Percentiles rank a stretch among this genome's conserved stretches.
These are phyloP conservation scores for Geotrichum phurueaensis DNA, from an alignment of 1,139 yeast genomes.

Conservation along the genomic window DNA sequence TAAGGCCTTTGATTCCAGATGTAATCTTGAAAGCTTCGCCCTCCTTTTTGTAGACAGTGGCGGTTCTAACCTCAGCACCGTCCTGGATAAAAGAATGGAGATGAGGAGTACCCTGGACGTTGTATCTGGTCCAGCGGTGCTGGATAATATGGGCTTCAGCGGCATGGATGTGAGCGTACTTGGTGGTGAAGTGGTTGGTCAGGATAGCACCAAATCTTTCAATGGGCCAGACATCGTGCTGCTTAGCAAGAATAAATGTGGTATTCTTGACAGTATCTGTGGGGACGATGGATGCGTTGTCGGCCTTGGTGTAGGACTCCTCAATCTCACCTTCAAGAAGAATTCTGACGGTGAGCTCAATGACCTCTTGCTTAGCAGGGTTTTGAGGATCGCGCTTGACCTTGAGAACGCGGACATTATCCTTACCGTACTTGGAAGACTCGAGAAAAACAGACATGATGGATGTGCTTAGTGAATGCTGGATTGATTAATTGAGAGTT, in stretches of 20 bases:
- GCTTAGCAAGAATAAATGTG: constrained; percentile 72
- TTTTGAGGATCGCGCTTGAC: constrained; percentile 70
- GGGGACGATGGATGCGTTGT: constrained; percentile 82
- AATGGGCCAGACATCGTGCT: constrained; percentile 72
- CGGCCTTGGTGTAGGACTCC: constrained; percentile 75
- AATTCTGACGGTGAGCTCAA: constrained; percentile 76
- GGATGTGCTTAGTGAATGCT: not conserved
- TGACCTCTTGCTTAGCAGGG: constrained; percentile 67
- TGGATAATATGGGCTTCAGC: constrained; percentile 63
- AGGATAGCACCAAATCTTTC: constrained; percentile 84
- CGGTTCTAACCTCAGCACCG: constrained; percentile 72
- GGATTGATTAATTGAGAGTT: not conserved
- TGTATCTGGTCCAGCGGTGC: constrained; percentile 71
- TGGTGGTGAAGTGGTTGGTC: constrained; percentile 70
- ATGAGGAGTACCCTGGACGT: constrained; percentile 66
- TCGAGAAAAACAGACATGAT: constrained; percentile 3
- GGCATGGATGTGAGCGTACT: constrained; percentile 71
- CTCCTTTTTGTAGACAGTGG: constrained; percentile 45
- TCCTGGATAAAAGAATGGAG: constrained; percentile 80
- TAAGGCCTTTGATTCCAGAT: constrained; percentile 76
- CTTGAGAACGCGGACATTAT: constrained; percentile 82
- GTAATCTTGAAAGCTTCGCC: constrained; percentile 46
- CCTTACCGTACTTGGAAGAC: constrained; percentile 65
- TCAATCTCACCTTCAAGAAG: constrained; percentile 75
- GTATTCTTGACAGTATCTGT: constrained; percentile 94